Evolutionary conservation across 805 yeast species (phyloP).

Genomic region (Pichia cabralensis): DNA sequence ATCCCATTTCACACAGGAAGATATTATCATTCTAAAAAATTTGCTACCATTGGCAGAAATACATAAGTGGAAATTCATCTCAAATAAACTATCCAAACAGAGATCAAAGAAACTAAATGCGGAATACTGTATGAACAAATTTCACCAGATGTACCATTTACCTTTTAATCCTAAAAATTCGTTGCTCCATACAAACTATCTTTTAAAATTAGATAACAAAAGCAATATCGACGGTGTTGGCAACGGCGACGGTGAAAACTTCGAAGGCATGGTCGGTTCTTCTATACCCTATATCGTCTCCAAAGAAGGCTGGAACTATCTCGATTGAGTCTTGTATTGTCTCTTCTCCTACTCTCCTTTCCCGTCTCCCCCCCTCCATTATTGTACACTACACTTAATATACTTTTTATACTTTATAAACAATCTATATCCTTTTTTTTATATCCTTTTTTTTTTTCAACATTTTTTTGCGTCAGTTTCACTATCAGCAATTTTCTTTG

Average conservation of each 20-base stretch:
- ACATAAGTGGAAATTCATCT: constrained; percentile 26
- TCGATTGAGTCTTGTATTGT: too few species aligned
- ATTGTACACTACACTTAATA: too few species aligned
- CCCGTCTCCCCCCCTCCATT: too few species aligned
- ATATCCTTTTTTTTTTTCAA: too few species aligned
- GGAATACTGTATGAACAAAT: constrained; percentile 23
- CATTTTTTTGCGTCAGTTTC: too few species aligned
- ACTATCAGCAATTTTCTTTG: too few species aligned
- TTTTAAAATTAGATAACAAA: constrained; percentile 9
- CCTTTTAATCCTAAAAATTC: constrained; percentile 23
- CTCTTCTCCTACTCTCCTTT: too few species aligned
- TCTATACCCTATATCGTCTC: constrained; percentile 24
- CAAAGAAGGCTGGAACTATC: constrained; percentile 24
- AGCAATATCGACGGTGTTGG: too few species aligned
- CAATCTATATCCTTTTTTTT: too few species aligned
- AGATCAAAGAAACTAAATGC: constrained; percentile 23
- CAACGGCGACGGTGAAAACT: constrained; percentile 12
- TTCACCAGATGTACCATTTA: constrained; percentile 24
- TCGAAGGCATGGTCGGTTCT: constrained; percentile 26
- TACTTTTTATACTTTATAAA: too few species aligned
- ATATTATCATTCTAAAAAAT: constrained; percentile 18
- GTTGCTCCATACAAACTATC: constrained; percentile 16
- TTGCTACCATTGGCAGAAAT: constrained; percentile 24
- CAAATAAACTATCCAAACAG: constrained; percentile 22
- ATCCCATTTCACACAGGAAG: constrained; percentile 23